Evolutionary conservation across 306 rosid genomes (phyloP).

Genomic region (Adenanthera pavonina): DNA sequence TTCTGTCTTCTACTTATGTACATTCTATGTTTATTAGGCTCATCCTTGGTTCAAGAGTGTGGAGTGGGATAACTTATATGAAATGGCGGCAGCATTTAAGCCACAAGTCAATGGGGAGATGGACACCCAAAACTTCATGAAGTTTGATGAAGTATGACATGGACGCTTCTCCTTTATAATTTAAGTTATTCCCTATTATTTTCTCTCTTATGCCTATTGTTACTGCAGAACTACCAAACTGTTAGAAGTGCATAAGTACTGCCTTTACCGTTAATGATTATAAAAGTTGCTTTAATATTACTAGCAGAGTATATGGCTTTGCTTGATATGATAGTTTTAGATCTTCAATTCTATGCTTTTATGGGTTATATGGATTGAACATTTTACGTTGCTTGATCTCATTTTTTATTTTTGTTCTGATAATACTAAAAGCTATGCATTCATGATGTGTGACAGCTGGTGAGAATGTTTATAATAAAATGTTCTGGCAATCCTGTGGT

Average conservation of each 20-base stretch:
- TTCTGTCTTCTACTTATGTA: conserved; percentile 28
- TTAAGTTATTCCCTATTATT: not conserved
- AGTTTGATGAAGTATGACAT: conserved; percentile 87
- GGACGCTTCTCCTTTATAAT: conserved; percentile 20
- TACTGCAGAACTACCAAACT: not conserved
- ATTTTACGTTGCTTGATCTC: not conserved
- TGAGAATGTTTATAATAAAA: too few relatives aligned
- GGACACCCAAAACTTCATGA: conserved; percentile 99
- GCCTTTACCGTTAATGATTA: not conserved
- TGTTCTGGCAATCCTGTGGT: too few relatives aligned
- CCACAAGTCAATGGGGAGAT: conserved; percentile 97
- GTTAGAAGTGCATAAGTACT: conserved; percentile 18
- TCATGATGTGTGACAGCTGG: not conserved
- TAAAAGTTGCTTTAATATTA: conserved; percentile 26
- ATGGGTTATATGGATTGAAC: conserved; percentile 4
- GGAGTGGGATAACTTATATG: conserved; percentile 91
- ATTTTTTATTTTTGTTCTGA: not conserved
- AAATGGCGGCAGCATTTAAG: conserved; percentile 94
- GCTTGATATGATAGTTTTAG: conserved; percentile 33
- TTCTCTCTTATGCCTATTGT: not conserved
- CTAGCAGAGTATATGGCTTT: conserved; percentile 8
- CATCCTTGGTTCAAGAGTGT: conserved; percentile 94
- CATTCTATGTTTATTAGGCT: conserved; percentile 63
- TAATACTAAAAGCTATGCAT: not conserved
- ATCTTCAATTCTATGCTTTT: conserved; percentile 24